These are phyloP conservation scores for Penicillium sp. DNA, from an alignment of 2,329 filamentous ascomycete genomes.

Conservation along the genomic window DNA sequence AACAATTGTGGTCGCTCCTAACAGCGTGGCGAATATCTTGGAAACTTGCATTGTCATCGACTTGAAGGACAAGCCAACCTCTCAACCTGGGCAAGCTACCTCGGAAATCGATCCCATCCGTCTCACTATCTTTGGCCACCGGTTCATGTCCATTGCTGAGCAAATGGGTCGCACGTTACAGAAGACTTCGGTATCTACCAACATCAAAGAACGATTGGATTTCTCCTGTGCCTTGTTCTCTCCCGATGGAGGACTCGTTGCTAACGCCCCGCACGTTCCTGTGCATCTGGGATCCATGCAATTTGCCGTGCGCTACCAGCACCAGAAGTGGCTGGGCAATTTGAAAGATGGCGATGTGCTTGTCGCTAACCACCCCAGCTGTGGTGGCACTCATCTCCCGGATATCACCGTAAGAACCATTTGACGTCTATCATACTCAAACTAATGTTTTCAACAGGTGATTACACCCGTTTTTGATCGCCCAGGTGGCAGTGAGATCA, in stretches of 20 bases:
- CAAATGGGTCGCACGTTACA: constrained; percentile 61
- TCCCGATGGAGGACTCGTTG: constrained; percentile 70
- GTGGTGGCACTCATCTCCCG: constrained; percentile 78
- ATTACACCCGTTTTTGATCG: constrained; percentile 75
- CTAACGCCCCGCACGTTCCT: constrained; percentile 71
- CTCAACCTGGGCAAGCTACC: constrained; percentile 15
- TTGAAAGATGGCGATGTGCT: constrained; percentile 78
- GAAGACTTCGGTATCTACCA: constrained; percentile 59
- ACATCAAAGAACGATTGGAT: constrained; percentile 83
- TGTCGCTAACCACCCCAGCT: constrained; percentile 82
- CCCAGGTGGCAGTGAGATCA: constrained; percentile 63
- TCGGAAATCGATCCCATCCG: constrained; percentile 51
- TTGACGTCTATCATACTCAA: not conserved
- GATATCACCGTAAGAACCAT: constrained; percentile 64
- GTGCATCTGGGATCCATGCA: constrained; percentile 83
- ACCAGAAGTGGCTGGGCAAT: constrained; percentile 76
- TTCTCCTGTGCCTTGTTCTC: constrained; percentile 84
- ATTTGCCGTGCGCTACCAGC: constrained; percentile 77
- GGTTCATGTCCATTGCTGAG: constrained; percentile 62
- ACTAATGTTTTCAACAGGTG: constrained; percentile 36
- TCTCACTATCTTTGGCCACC: constrained; percentile 57
- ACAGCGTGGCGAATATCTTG: constrained; percentile 73
- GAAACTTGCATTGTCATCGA: constrained; percentile 90
- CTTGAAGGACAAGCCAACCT: constrained; percentile 59
- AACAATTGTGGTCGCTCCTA: constrained; percentile 86